Conservation (phyloP, 1,284 basidiomycete genomes). For the Trichosporon inkin region DNA sequence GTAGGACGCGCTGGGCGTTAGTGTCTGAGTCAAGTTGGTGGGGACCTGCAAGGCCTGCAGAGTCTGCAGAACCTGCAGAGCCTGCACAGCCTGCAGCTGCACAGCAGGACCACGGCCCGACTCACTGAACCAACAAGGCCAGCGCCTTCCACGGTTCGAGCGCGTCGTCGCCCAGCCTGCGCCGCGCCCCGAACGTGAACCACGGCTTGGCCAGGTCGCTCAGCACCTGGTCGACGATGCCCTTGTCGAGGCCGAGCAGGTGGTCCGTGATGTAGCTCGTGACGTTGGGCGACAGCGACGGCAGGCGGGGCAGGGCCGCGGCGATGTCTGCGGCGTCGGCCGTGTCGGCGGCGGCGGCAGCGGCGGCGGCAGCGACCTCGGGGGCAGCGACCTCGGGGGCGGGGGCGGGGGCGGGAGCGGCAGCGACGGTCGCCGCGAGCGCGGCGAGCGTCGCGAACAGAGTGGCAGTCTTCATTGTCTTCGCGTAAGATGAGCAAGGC, state of each 20-base stretch:
- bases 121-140: neutral
- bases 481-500: too few species aligned
- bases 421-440: neutral
- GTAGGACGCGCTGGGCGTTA: neutral
- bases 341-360: neutral
- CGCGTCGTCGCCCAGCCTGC: neutral
- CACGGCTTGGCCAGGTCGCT: neutral
- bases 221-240: neutral
- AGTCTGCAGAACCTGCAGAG: too few species aligned
- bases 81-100: too few species aligned
- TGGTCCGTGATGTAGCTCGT: neutral
- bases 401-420: neutral
- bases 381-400: neutral
- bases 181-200: neutral
- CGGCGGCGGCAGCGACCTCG: neutral
- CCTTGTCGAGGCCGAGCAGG: neutral
- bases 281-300: neutral
- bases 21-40: too few species aligned
- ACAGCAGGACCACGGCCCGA: too few species aligned
- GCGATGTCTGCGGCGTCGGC: neutral
- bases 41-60: too few species aligned
- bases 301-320: neutral
- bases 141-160: neutral
- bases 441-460: neutral
- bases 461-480: neutral